Base-by-base conservation (phyloP, 1,284 basidiomycete species). In the Gomphus sp. region DNA sequence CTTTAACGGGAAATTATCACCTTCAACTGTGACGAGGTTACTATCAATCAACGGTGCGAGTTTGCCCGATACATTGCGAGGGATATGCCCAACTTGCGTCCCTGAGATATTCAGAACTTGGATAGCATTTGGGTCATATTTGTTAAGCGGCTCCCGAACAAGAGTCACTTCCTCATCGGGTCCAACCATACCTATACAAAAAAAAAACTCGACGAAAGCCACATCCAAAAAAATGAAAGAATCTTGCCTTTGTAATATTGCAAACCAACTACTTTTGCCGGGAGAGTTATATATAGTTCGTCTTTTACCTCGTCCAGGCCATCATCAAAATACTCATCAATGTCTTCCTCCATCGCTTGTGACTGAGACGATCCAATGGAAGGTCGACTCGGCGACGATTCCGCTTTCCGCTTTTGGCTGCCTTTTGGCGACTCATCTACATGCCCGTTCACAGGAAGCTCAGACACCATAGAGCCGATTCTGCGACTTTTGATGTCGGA, bases 81-180 rank as follows among this genome's bases (percentile, higher is more conserved):
- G 85, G 41, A 93, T 69, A 69, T 93, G 91, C 3, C 91, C 91
- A 4, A 93, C 89, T 76, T 92, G 90, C 14, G 71, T 72, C 0
- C 78, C 74, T 0, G 77, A 74, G 36, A 91, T 91, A 65, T 93
- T 93, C 66, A 81, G 76, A 10, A 93, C 90, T 73, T 88, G 80
- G 33, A 91, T 87, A 1, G 86, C 85, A 69, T 90, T 89, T 28
- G 74, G 70, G 64, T 93, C 91, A 64, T 84, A 88, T 60, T 59
- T 63, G 67, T 93, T 93, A 0, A 70, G 61, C 0, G 89, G 88
- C 66, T 93, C 80, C 61, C 91, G 73, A 3, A 81, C 71, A 0
- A 93, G 75, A 49, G 77, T 71, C n/a, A 93, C 91, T 69, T 90
- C 80, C 69, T 93, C 90, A 49, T 85, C 88, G 0, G 78, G 69